These are phyloP conservation scores for Pinus taeda DNA, from an alignment of 75 land plant species.

Conservation along the genomic window DNA sequence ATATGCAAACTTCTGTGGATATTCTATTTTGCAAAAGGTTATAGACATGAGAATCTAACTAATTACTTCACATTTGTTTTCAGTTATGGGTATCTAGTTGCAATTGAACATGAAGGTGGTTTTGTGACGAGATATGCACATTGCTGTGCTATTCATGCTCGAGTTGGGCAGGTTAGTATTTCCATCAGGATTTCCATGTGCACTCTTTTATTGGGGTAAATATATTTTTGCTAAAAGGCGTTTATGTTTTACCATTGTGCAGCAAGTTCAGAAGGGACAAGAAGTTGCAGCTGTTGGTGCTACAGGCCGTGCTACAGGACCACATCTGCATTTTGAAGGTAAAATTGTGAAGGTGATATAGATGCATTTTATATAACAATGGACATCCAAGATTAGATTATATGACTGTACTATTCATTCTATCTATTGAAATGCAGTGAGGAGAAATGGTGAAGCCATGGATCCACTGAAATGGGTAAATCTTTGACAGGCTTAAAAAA, in stretches of 20 bases:
- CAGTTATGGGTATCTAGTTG: slow-evolving; percentile 41
- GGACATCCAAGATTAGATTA: not conserved
- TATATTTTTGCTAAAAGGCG: not conserved
- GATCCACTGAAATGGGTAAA: slow-evolving; percentile 39
- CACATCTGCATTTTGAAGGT: slow-evolving; percentile 47
- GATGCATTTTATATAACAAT: not conserved
- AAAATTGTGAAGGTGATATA: not conserved
- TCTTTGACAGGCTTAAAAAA: slow-evolving; percentile 11
- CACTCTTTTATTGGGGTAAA: not conserved
- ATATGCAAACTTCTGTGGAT: no score
- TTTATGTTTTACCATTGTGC: slow-evolving; percentile 7
- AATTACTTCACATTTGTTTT: not conserved
- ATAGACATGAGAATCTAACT: not conserved
- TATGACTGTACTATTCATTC: not conserved
- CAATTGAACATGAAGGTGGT: slow-evolving; percentile 40
- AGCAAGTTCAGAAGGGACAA: slow-evolving; percentile 39
- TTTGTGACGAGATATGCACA: slow-evolving; percentile 42
- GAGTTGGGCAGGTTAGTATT: slow-evolving; percentile 30
- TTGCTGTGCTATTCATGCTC: slow-evolving; percentile 41
- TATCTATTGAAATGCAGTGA: slow-evolving; percentile 19
- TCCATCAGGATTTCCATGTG: not conserved
- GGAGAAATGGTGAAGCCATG: slow-evolving; percentile 37
- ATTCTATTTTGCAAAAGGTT: not conserved
- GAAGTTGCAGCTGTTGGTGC: slow-evolving; percentile 41
- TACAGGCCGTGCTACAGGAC: slow-evolving; percentile 37